Conservation (phyloP, 208 protist species). For the Angomonas ambiguus region DNA sequence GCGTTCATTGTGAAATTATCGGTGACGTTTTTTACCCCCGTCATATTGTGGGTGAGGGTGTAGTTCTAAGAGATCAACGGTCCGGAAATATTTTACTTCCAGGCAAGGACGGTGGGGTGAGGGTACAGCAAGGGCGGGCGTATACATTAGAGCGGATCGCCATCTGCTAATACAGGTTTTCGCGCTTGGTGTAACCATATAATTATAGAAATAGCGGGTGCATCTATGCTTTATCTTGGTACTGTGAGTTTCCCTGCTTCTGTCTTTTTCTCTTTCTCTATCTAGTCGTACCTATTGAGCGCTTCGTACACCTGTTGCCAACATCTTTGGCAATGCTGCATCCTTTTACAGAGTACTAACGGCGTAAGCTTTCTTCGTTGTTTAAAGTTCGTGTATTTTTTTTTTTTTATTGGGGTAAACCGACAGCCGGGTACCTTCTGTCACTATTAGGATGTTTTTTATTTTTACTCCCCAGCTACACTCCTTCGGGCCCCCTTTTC, state of each 20-base stretch:
- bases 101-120: not conserved
- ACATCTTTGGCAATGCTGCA: too few species aligned
- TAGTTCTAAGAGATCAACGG: not conserved
- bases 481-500: not conserved
- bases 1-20: not conserved
- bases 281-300: not conserved
- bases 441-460: too few species aligned
- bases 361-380: too few species aligned
- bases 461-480: too few species aligned
- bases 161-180: too few species aligned
- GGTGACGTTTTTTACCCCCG: not conserved
- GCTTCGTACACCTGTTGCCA: too few species aligned
- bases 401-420: too few species aligned
- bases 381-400: too few species aligned
- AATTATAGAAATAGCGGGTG: too few species aligned
- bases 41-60: not conserved
- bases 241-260: not conserved
- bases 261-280: not conserved
- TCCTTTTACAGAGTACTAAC: too few species aligned
- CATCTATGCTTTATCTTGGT: not conserved
- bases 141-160: not conserved
- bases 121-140: not conserved
- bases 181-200: too few species aligned
- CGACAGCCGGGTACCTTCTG: too few species aligned
- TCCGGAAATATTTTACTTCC: not conserved